Evolutionary conservation across 441 rosid species (phyloP), one percentile per base, ranked within the genome.

Genomic region (Gossypium trilobum): DNA sequence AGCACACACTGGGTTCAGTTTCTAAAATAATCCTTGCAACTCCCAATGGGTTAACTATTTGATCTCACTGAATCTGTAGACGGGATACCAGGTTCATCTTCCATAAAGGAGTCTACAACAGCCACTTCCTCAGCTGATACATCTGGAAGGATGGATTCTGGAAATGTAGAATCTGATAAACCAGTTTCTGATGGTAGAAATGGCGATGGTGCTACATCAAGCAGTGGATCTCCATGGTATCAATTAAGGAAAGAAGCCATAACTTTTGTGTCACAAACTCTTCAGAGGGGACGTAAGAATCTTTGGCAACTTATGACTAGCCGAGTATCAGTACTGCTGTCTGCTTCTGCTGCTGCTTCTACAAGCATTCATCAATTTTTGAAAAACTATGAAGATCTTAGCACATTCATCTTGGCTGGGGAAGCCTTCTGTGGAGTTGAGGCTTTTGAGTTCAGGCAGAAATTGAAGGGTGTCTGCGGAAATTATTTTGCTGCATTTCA

Each of bases 221-320:
- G 80, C 80, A 83, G 91, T 44, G 92, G 85, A 74, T 91, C 94
- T 39, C 97, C 97, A 31, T 90, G 98, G 99, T 95, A 91, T 82
- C 90, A 87, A 42, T 84, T 95, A 72, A 85, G 98, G 74, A 93
- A 90, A 84, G 99, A 95, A 79, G 95, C 94, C 56, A 91, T 92
- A 57, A 79, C 82, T 66, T 88, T 84, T 81, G 97, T 95, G 74
- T 90, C 99, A 69, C 91, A 89, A 74, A 90, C 93, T 50, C 97
- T 95, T 82, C 91, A 80, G 74, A 86, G 94, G 82, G 99, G 99
- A 68, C 80, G 97, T 20, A 91, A 84, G 82, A 91, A 93, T 86
- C 93, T 95, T 75, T 95, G 99, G 99, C 98, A 93, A 72, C 99
- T 95, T 75, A 91, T 88, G 36, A 90, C 97, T 70, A 95, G 96